phyloP scores from a whole-genome alignment of 1,284 basidiomycete species.

The Flammula alnicola region DNA sequence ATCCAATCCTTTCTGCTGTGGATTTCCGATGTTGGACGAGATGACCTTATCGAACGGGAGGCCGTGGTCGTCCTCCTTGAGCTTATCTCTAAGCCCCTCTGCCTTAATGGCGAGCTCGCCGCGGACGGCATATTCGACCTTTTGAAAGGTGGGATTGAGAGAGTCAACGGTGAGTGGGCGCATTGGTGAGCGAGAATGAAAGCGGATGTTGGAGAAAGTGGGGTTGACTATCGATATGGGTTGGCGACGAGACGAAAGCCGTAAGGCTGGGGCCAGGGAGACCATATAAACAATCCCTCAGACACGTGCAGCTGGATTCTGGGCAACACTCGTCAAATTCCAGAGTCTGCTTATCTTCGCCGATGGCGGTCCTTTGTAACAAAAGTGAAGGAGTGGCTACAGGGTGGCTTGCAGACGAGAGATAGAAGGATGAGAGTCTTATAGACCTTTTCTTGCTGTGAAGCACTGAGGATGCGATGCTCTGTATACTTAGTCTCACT shows the following conservation, averaged over 20 bases:
- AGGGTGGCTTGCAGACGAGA: too few species aligned
- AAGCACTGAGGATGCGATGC: too few species aligned
- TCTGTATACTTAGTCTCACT: too few species aligned
- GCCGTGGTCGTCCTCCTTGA: conserved; percentile 59
- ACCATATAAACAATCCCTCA: too few species aligned
- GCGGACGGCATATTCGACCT: conserved; percentile 96
- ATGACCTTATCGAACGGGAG: conserved; percentile 92
- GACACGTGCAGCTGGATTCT: not conserved
- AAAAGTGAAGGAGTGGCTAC: too few species aligned
- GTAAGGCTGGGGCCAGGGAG: not conserved
- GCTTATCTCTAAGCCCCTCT: conserved; percentile 77
- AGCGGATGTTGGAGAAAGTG: conserved; percentile 16
- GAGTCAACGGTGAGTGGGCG: conserved; percentile 61
- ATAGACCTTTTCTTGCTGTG: too few species aligned
- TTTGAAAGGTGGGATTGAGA: conserved; percentile 85
- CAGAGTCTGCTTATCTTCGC: too few species aligned
- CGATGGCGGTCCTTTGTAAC: too few species aligned
- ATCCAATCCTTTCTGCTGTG: conserved; percentile 93
- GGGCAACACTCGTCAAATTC: too few species aligned
- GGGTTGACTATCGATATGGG: conserved; percentile 24
- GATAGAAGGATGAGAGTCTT: too few species aligned
- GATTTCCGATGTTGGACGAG: conserved; percentile 97
- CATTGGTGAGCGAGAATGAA: conserved; percentile 42
- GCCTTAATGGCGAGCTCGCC: conserved; percentile 96
- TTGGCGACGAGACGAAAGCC: too few species aligned